These are phyloP conservation scores for Scytalidium sp. DNA, from an alignment of 2,329 filamentous ascomycete species.

Conservation along the genomic window DNA sequence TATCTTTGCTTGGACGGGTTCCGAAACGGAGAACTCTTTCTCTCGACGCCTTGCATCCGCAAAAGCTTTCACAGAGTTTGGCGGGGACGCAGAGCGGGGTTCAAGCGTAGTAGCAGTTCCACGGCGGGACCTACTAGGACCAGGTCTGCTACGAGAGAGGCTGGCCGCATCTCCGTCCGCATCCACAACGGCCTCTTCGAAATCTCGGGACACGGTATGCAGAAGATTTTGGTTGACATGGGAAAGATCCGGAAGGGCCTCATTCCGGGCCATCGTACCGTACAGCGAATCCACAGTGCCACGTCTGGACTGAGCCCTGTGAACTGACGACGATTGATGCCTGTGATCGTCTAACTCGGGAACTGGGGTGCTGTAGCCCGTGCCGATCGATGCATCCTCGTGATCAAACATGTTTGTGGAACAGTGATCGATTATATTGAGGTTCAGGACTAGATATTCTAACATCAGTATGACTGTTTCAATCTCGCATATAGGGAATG, in stretches of 20 bases:
- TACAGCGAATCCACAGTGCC: constrained; percentile 74
- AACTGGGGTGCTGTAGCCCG: constrained; percentile 70
- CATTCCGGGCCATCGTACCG: constrained; percentile 36
- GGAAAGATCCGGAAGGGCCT: constrained; percentile 33
- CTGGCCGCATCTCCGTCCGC: constrained; percentile 59
- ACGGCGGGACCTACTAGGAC: constrained; percentile 43
- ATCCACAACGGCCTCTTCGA: constrained; percentile 81
- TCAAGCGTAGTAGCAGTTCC: constrained; percentile 53
- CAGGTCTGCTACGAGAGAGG: constrained; percentile 12
- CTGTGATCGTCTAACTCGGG: constrained; percentile 88
- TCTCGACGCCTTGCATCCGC: constrained; percentile 85
- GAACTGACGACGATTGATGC: constrained; percentile 58
- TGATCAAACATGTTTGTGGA: constrained; percentile 57
- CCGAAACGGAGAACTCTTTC: constrained; percentile 58
- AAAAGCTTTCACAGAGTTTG: constrained; percentile 97
- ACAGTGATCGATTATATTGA: too few relatives aligned
- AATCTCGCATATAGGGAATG: constrained; percentile 3
- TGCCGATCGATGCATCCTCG: constrained; percentile 56
- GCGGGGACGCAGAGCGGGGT: constrained; percentile 75
- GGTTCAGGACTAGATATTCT: too few relatives aligned
- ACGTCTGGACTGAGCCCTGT: constrained; percentile 58
- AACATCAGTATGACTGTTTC: background rate
- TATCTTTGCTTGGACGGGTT: constrained; percentile 88
- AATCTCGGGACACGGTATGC: constrained; percentile 67
- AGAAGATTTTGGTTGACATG: constrained; percentile 34